These are phyloP conservation scores for Arachis hypogaea DNA, from an alignment of 306 rosid genomes.

Conservation along the genomic window DNA sequence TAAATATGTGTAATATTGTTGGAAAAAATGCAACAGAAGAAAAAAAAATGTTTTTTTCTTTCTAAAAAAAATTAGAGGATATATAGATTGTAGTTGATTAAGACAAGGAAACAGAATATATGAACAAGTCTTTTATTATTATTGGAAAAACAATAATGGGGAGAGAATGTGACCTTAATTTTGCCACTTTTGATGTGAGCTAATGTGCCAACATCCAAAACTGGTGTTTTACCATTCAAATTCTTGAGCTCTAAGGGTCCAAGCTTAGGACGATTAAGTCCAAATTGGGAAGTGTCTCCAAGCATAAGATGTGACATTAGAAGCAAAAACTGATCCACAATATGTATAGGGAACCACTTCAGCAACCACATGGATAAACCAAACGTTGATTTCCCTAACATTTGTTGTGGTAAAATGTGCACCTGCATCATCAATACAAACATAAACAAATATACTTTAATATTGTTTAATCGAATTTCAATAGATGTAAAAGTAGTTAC, in stretches of 20 bases:
- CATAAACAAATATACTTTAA: background rate
- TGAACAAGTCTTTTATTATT: constrained; percentile 19
- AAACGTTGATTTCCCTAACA: constrained; percentile 94
- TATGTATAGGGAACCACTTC: constrained; percentile 75
- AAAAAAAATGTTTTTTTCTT: background rate
- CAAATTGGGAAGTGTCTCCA: constrained; percentile 83
- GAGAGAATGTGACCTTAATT: constrained; percentile 59
- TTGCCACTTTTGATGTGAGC: constrained; percentile 76
- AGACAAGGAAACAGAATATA: constrained; percentile 34
- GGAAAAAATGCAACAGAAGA: constrained; percentile 23
- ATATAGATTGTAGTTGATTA: constrained; percentile 21
- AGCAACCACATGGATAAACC: constrained; percentile 88
- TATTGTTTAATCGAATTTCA: no score
- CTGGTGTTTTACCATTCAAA: constrained; percentile 85
- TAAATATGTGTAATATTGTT: constrained; percentile 27
- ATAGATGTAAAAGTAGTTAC: no score
- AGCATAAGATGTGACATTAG: constrained; percentile 70
- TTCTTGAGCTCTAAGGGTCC: constrained; percentile 90
- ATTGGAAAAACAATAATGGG: constrained; percentile 1
- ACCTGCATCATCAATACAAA: constrained; percentile 53
- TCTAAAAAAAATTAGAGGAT: background rate
- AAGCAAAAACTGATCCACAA: constrained; percentile 85
- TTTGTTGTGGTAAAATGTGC: constrained; percentile 90
- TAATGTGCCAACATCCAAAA: constrained; percentile 88
- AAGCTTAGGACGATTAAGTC: constrained; percentile 73